Conservation (phyloP, 2,329 filamentous ascomycete genomes). For the Pyrenophora tritici-repentis region DNA sequence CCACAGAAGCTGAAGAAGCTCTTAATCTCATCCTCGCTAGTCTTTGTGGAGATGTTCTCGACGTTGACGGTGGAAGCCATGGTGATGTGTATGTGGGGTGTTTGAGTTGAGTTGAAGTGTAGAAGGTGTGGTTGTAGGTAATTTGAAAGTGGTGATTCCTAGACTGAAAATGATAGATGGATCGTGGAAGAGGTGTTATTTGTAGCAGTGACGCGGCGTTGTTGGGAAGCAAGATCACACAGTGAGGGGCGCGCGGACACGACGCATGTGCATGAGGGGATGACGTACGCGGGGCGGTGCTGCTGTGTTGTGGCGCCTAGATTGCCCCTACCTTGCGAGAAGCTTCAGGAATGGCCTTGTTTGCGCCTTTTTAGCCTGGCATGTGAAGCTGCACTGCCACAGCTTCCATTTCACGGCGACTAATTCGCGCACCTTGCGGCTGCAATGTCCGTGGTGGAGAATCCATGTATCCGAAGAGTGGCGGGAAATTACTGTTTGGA, state of each 20-base stretch:
- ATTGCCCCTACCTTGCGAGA: slow-evolving; percentile 22
- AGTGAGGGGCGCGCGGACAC: slow-evolving; percentile 24
- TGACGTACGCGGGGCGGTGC: slow-evolving; percentile 33
- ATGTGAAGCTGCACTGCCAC: slow-evolving; percentile 11
- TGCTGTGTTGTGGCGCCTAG: slow-evolving; percentile 21
- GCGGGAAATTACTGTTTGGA: too few relatives aligned
- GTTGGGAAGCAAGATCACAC: slow-evolving; percentile 14
- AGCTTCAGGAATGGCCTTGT: slow-evolving; percentile 25
- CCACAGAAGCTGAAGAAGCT: slow-evolving; percentile 98
- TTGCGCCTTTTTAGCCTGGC: slow-evolving; percentile 4
- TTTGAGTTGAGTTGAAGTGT: neutral
- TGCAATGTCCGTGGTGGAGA: neutral
- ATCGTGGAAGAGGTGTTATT: slow-evolving; percentile 12
- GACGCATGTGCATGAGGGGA: slow-evolving; percentile 9
- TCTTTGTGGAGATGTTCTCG: slow-evolving; percentile 81
- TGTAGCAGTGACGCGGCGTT: slow-evolving; percentile 19
- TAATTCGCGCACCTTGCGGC: neutral
- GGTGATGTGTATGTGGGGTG: slow-evolving; percentile 21
- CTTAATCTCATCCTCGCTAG: slow-evolving; percentile 85
- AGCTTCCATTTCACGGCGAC: neutral
- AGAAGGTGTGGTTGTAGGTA: neutral
- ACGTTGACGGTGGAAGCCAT: slow-evolving; percentile 77
- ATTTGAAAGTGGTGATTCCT: neutral
- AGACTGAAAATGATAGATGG: neutral
- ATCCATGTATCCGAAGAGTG: too few relatives aligned